phyloP scores from a whole-genome alignment of 2,329 filamentous ascomycete genomes.

The Clarireedia paspali region DNA sequence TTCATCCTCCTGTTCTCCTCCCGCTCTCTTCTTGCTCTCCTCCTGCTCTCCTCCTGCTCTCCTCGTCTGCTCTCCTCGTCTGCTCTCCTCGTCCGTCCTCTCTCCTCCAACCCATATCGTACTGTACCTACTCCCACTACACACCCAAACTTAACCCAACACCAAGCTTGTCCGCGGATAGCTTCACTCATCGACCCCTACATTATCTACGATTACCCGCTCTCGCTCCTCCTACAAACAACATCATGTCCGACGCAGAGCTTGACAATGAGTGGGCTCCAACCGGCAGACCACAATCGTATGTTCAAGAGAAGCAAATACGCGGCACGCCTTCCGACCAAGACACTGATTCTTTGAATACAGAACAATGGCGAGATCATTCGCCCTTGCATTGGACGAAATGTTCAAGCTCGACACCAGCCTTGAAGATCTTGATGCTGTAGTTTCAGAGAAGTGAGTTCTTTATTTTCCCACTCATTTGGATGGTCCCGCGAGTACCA shows the following conservation, averaged over 20 bases:
- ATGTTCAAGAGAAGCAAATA: slow-evolving; percentile 34
- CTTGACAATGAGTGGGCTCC: slow-evolving; percentile 75
- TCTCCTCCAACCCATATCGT: too few relatives aligned
- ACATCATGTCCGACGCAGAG: slow-evolving; percentile 51
- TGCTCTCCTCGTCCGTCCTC: too few relatives aligned
- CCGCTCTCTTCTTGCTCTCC: too few relatives aligned
- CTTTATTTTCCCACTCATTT: background rate
- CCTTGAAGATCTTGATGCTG: slow-evolving; percentile 63
- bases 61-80: too few relatives aligned
- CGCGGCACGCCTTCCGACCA: too few relatives aligned
- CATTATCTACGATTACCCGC: background rate
- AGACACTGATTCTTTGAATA: background rate
- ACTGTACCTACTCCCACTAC: too few relatives aligned
- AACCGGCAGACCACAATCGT: slow-evolving; percentile 71
- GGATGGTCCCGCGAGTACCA: too few relatives aligned
- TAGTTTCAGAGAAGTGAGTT: slow-evolving; percentile 69
- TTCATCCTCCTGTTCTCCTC: too few relatives aligned
- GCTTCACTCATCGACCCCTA: too few relatives aligned
- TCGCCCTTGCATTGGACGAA: slow-evolving; percentile 78
- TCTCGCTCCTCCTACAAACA: background rate
- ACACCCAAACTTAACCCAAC: too few relatives aligned
- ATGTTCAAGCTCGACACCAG: slow-evolving; percentile 83
- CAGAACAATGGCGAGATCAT: slow-evolving; percentile 81
- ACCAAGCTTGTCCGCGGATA: too few relatives aligned
- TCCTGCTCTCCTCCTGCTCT: too few relatives aligned